Percentiles rank a stretch among this genome's conserved stretches.
These are phyloP conservation scores for Kodamaea kaohsiungensis DNA, from an alignment of 805 yeast species.

Conservation along the genomic window DNA sequence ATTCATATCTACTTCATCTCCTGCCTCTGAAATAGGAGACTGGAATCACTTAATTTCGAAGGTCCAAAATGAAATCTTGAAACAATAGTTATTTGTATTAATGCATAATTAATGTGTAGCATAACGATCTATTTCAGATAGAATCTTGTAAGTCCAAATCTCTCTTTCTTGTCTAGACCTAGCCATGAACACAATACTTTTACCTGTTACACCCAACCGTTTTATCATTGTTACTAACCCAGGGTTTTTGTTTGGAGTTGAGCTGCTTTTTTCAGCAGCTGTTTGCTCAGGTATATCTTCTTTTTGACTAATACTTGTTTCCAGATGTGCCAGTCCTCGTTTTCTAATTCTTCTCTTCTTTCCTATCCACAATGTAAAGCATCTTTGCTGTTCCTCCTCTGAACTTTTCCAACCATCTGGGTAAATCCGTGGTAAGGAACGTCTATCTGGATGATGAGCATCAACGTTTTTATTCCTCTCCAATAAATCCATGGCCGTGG, in stretches of 20 bases:
- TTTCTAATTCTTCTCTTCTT: slow-evolving; percentile 49
- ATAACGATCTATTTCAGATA: slow-evolving; percentile 47
- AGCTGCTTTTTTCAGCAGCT: background rate
- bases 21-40: slow-evolving; percentile 1
- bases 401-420: slow-evolving; percentile 82
- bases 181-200: slow-evolving; percentile 73
- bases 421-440: slow-evolving; percentile 69
- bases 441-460: slow-evolving; percentile 51
- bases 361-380: slow-evolving; percentile 87
- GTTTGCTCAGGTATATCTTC: background rate
- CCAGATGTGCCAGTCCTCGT: background rate
- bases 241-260: slow-evolving; percentile 33
- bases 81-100: background rate
- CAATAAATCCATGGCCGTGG: slow-evolving; percentile 58
- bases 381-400: slow-evolving; percentile 73
- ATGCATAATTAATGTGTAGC: slow-evolving; percentile 12
- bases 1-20: background rate
- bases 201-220: slow-evolving; percentile 66
- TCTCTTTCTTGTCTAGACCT: slow-evolving; percentile 82
- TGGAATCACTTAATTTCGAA: slow-evolving; percentile 20
- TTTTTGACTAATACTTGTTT: background rate
- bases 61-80: slow-evolving; percentile 17
- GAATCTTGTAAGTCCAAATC: slow-evolving; percentile 63
- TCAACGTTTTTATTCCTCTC: slow-evolving; percentile 48
- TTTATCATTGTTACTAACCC: slow-evolving; percentile 47